Evolutionary conservation across 495 filamentous ascomycete genomes (phyloP).

Genomic region (Talaromyces stipitatus): DNA sequence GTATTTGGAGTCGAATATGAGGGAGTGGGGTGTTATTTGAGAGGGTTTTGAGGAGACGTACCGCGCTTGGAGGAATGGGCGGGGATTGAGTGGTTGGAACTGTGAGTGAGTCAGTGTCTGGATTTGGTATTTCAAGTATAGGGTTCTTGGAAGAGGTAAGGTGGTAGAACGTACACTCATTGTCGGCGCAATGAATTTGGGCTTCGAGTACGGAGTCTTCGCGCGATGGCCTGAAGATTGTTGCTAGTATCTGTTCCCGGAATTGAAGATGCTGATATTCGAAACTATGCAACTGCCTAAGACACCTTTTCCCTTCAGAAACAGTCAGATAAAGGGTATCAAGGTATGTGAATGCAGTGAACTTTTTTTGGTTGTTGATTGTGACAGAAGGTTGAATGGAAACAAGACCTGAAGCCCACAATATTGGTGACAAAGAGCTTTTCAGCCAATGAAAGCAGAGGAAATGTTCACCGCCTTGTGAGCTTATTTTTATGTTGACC

Average conservation of each 20-base stretch:
- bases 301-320: neutral
- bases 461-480: neutral
- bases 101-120: slow-evolving; percentile 15
- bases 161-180: slow-evolving; percentile 38
- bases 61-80: slow-evolving; percentile 82
- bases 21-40: neutral
- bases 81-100: slow-evolving; percentile 85
- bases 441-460: neutral
- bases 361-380: neutral
- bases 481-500: neutral
- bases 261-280: neutral
- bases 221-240: neutral
- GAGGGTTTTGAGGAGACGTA: slow-evolving; percentile 36
- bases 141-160: neutral
- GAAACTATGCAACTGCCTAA: too few relatives aligned
- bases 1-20: neutral
- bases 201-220: neutral
- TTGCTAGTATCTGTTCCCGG: neutral
- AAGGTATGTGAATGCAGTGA: too few relatives aligned
- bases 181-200: neutral
- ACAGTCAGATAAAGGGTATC: neutral
- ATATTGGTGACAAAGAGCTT: slow-evolving; percentile 1
- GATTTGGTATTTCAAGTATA: neutral
- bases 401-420: neutral
- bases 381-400: neutral